Base-by-base conservation (phyloP, 805 yeast species). In the Candida silvicultrix region DNA sequence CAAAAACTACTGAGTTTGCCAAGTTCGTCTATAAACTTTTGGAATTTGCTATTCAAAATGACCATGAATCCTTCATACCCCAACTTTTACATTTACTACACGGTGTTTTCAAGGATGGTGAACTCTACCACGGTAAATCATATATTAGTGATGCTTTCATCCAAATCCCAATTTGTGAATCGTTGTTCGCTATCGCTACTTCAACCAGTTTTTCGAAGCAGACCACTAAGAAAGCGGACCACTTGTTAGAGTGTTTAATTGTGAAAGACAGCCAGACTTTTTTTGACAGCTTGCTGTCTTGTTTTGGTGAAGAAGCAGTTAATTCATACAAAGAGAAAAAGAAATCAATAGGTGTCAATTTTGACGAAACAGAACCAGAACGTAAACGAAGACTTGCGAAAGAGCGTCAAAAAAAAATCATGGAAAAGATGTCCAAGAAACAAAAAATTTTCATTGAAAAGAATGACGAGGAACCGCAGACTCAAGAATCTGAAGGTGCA, bases 391-490 rank as follows among this genome's bases (percentile, higher is more conserved):
- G 82, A 49, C 45, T 75, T n/a, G 86, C 87, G 2, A 73, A 78
- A 47, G 75, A 76, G 49, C 71, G 88, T 45, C 85, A 80, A 56
- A 75, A 75, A 38, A 82, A 75, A 53, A 71, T 85, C 10, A 58
- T 83, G 71, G 74, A 72, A 23, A 82, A 77, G 55, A 79, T 85
- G 70, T 76, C 78, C 20, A 81, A 72, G 46, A 94, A 86, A 55
- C 97, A 90, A 59, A 74, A 78, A 20, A 77, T 71, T 62, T 92
- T 92, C 63, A 77, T 86, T 49, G 77, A 78, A 47, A 75, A 75
- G 38, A 73, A 79, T 49, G 65, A 58, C 6, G 41, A 45, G 49
- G 82, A 74, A 10, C 80, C 70, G 36, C 69, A 69, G 62, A 75
- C 68, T 22, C 64, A 59, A 21, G 43, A 36, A 10, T 37, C 37